Conservation (phyloP, 1,284 basidiomycete species). For the Ustilago curta region DNA sequence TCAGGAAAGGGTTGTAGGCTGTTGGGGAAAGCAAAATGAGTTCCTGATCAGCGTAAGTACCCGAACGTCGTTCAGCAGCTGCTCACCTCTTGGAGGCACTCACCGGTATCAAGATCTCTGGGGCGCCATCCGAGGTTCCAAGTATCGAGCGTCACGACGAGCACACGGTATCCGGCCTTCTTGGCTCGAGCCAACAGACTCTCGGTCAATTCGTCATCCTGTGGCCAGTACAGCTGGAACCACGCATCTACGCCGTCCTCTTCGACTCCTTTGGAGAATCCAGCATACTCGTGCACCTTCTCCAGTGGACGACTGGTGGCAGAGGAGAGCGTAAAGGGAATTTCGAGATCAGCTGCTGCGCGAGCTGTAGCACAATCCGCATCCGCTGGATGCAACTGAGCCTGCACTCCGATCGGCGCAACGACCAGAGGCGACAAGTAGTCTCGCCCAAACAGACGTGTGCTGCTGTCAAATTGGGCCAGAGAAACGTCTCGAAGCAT, state of each 20-base stretch:
- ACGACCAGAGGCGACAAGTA: slow-evolving; percentile 58
- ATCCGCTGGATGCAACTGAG: slow-evolving; percentile 42
- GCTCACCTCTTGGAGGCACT: not conserved
- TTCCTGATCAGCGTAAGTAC: not conserved
- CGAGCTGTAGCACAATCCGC: slow-evolving; percentile 53
- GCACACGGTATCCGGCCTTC: slow-evolving; percentile 75
- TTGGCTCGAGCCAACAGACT: slow-evolving; percentile 78
- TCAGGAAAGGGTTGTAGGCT: slow-evolving; percentile 76
- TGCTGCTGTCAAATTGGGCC: slow-evolving; percentile 38
- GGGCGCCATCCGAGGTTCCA: slow-evolving; percentile 59
- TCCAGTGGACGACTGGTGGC: slow-evolving; percentile 56
- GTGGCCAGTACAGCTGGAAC: slow-evolving; percentile 73
- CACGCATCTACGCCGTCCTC: slow-evolving; percentile 49
- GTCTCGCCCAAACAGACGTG: slow-evolving; percentile 48
- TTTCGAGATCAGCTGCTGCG: slow-evolving; percentile 45
- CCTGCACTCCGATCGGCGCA: slow-evolving; percentile 61
- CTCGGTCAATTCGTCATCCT: slow-evolving; percentile 75
- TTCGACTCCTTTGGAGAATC: slow-evolving; percentile 22
- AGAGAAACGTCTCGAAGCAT: slow-evolving; percentile 52
- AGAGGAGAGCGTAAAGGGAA: slow-evolving; percentile 57
- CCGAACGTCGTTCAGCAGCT: not conserved
- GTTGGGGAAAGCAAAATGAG: slow-evolving; percentile 21
- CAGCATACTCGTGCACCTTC: slow-evolving; percentile 40
- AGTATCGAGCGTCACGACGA: slow-evolving; percentile 72
- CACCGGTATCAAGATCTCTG: slow-evolving; percentile 48